Evolutionary conservation across 495 filamentous ascomycete species (phyloP), one percentile per base, ranked within the genome.

Genomic region (Pseudotulostoma volvatum): DNA sequence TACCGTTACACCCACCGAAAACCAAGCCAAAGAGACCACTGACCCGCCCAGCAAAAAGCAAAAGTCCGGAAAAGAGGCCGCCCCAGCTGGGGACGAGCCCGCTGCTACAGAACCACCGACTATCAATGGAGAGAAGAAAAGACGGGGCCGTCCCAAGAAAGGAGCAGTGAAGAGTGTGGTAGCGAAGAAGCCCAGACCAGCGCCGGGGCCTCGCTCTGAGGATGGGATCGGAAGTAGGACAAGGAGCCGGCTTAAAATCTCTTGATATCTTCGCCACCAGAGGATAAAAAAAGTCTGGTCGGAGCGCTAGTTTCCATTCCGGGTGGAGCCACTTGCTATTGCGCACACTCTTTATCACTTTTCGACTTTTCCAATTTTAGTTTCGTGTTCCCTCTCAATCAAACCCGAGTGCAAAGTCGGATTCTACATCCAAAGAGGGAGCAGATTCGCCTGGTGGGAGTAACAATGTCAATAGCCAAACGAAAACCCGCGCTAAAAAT

Each of bases 181-280:
- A 33, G 56, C 55, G 36, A 57, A 55, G 45, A 42, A 42, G 16
- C 33, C 33, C 8, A n/a, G n/a, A n/a, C n/a, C n/a, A n/a, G n/a
- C n/a, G n/a, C 5, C 11, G 23, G 23, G 5, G 11, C 14, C 35
- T 18, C 46, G 57, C 15, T 44, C 57, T 8, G 50, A 44, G 11
- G 59, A 57, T 50, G 54, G 59, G 8, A 53, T 57, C 42, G 59
- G 61, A 20, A 61, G 54, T 36, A 51, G 59, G n/a, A 64, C 61
- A 32, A 59, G 61, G 32, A 63, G 57, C 45, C 57, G 59, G 14
- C 61, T 59, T 38, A 61, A 64, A 45, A 28, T 28, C 5, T n/a
- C n/a, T n/a, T 28, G 23, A 28, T 28, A 28, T 28, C 23, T 11
- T n/a, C n/a, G n/a, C n/a, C n/a, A n/a, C n/a, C n/a, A n/a, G n/a